phyloP scores from a whole-genome alignment of 2,329 filamentous ascomycete species.

The Paracamarosporium sp. region DNA sequence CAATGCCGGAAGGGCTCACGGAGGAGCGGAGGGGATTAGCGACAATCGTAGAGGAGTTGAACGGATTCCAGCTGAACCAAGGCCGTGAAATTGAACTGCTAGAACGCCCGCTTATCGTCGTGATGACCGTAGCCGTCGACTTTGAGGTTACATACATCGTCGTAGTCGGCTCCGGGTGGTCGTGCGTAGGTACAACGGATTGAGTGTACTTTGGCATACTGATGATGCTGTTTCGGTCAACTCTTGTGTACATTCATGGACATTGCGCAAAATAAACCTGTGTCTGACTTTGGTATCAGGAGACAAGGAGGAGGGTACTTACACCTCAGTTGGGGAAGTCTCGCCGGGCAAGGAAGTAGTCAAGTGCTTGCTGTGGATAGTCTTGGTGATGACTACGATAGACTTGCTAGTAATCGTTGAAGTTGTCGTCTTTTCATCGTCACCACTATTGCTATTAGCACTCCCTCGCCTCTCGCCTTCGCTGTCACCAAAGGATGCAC shows the following conservation, averaged over 20 bases:
- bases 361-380: neutral
- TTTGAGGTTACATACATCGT: neutral
- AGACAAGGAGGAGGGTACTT: neutral
- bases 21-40: neutral
- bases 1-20: neutral
- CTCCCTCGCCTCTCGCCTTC: neutral
- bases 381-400: slow-evolving; percentile 1
- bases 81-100: neutral
- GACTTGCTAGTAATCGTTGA: neutral
- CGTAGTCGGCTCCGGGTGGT: neutral
- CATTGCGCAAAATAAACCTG: no score
- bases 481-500: neutral
- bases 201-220: neutral
- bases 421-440: neutral
- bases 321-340: neutral
- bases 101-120: neutral
- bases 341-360: neutral
- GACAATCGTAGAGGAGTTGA: neutral
- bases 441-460: neutral
- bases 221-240: neutral
- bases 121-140: neutral
- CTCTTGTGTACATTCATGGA: no score
- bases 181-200: neutral
- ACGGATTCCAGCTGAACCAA: neutral
- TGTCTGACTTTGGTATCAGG: neutral